phyloP scores from a whole-genome alignment of 371 early-diverging fungal species.

The Apophysomyces variabilis region DNA sequence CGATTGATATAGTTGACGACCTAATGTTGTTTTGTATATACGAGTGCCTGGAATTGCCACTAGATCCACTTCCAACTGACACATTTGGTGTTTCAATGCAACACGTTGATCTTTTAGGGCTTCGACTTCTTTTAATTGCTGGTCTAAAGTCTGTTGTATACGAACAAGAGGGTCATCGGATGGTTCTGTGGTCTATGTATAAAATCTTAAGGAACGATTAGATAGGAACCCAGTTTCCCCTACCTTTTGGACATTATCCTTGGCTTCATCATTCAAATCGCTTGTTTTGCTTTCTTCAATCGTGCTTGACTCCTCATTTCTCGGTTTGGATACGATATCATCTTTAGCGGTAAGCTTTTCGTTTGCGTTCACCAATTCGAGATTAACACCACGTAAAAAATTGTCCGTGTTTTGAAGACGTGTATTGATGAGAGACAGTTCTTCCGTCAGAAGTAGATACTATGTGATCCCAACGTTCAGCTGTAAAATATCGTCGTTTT shows the following conservation, averaged over 20 bases:
- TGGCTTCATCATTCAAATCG: background rate
- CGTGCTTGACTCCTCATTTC: background rate
- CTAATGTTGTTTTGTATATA: slow-evolving; percentile 37
- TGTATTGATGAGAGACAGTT: slow-evolving; percentile 11
- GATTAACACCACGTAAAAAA: slow-evolving; percentile 12
- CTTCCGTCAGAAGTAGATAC: slow-evolving; percentile 22
- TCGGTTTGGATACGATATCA: background rate
- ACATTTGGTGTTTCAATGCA: slow-evolving; percentile 41
- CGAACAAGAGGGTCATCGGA: slow-evolving; percentile 28
- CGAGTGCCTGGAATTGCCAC: slow-evolving; percentile 40
- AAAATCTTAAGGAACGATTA: background rate
- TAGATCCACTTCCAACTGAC: slow-evolving; percentile 43
- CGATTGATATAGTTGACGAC: slow-evolving; percentile 37
- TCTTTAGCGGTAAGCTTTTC: slow-evolving; percentile 8
- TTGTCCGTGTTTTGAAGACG: slow-evolving; percentile 15
- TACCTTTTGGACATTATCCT: background rate
- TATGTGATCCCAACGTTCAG: slow-evolving; percentile 3
- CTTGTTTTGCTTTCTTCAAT: background rate
- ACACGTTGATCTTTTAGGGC: slow-evolving; percentile 47
- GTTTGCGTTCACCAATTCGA: slow-evolving; percentile 24
- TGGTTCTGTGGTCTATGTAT: background rate
- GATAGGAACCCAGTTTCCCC: background rate
- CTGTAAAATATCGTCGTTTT: background rate
- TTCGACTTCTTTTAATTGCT: slow-evolving; percentile 42
- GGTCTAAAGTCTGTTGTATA: slow-evolving; percentile 31